Evolutionary conservation across 148 eudicot species (phyloP).

Genomic region (Chenopodium album): DNA sequence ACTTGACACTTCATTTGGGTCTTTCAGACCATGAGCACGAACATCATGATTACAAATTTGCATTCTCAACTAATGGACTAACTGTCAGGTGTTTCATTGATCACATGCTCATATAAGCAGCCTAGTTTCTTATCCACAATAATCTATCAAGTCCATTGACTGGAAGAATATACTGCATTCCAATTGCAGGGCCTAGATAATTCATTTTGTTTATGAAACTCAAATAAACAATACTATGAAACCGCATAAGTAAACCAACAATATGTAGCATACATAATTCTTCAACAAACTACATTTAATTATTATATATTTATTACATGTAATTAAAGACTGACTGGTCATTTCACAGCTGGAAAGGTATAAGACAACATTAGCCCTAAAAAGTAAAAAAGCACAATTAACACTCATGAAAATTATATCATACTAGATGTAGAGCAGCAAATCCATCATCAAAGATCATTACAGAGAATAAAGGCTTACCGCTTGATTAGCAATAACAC

Average conservation of each 20-base stretch:
- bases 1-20: no score
- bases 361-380: no score
- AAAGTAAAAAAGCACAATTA: no score
- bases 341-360: background rate
- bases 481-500: conserved; percentile 93
- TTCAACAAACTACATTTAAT: background rate
- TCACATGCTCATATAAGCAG: background rate
- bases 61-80: no score
- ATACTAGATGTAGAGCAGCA: background rate
- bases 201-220: no score
- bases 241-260: background rate
- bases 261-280: background rate
- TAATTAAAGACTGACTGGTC: background rate
- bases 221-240: no score
- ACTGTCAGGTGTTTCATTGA: background rate
- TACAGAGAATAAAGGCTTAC: conserved; percentile 40
- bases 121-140: background rate
- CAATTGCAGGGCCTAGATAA: no score
- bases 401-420: background rate
- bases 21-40: no score
- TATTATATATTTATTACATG: background rate
- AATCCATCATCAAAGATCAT: background rate
- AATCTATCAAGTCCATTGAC: background rate
- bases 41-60: no score
- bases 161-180: background rate